Evolutionary conservation across 345 rosid species (phyloP), one percentile per base, ranked within the genome.

Genomic region (Garcia nutans): DNA sequence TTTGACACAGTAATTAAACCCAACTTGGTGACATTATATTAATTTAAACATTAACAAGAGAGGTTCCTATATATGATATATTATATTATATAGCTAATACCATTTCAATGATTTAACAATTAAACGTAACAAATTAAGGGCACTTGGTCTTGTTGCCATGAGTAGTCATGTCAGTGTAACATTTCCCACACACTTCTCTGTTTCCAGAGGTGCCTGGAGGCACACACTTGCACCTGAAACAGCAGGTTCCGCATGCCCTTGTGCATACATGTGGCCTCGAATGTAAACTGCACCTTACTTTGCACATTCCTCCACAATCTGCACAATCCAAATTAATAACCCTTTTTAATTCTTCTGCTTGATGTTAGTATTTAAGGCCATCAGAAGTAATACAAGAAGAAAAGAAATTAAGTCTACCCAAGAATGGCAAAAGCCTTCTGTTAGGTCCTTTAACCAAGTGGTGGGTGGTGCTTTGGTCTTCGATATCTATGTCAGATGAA

Each of bases 151-250:
- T 82, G 77, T 88, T 88, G 28, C 80, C 82, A 47, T 88, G 92
- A 50, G 89, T 85, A 31, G 75, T 85, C 92, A 88, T 88, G 33
- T 85, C 92, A 24, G 89, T 88, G 68, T 88, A 88, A 80, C 92
- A 88, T 64, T 77, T 77, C 17, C 92, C 92, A 56, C 92, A 88
- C 68, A 69, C 12, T 70, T 86, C 84, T 77, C 87, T 76, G 79
- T 86, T 86, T 23, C 92, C 89, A 2, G 83, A 77, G 28, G 92
- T 86, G 22, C 92, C 92, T 0, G 87, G 92, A 16, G 92, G 92
- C 3, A 88, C 92, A 67, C 92, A 88, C 71, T 80, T 80, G 88
- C 92, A 88, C 70, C 92, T 87, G 15, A 49, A 57, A 65, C 92
- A 88, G 68, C 89, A 88, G 1, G 89, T 88, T 8, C 86, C 84